Base-by-base conservation (phyloP, 495 filamentous ascomycete species). In the Filosporella fistucella region DNA sequence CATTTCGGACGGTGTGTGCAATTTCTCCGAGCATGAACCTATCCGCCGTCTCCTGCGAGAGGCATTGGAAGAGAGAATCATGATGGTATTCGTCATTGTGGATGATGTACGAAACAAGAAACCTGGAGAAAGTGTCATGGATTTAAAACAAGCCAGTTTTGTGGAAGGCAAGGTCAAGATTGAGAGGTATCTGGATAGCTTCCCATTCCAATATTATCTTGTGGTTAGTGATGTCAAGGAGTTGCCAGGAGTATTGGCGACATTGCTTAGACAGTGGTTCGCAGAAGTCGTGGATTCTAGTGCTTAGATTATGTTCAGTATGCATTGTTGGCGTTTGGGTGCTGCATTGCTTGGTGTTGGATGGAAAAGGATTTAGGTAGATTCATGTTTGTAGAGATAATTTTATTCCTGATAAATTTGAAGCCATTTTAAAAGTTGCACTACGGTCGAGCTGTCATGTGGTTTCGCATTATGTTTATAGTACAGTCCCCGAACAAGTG, bases 51-150 rank as follows among this genome's bases (percentile, higher is more conserved):
- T 97, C 18, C 80, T 97, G 4, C 69, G 93, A 6, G 84, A 89
- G 57, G 91, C 93, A 3, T 81, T 87, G 55, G 91, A 96, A 63
- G 89, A 96, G 64, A 72, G 88, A 9, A 91, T 99, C 57, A 96
- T 99, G 93, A 83, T 97, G 42, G 90, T 99, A 0, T 99, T 97
- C 56, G 84, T 99, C 38, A 85, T 99, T 51, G 85, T 98, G 52
- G 93, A 98, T 69, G 82, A 89, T 26, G 75, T 84, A 6, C 73
- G 74, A 0, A 55, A 56, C 9, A 67, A 65, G 56, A 62, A 59
- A 42, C 64, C 63, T 49, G 67, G 69, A 35, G 63, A 69, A 18
- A 77, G 68, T 35, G 91, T 96, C 47, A 62, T 95, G 53, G 85
- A 94, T 57, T 73, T 96, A 57, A 86, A 81, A 54, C 78, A 86